Evolutionary conservation across 306 rosid species (phyloP).

Genomic region (Cucumis cinereus): DNA sequence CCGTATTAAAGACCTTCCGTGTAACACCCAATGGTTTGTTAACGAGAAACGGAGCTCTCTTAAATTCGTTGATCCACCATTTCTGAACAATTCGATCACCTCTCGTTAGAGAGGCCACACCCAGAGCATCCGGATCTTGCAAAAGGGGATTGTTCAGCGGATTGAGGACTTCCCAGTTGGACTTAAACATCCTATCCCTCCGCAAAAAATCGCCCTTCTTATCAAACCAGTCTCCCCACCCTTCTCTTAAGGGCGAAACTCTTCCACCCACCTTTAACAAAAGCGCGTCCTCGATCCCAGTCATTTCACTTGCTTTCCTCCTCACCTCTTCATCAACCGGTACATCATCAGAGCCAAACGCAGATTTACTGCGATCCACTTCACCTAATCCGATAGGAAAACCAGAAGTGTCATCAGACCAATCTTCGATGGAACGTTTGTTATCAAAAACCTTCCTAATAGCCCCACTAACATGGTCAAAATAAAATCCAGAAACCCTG

Average conservation of each 20-base stretch:
- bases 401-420: conserved; percentile 31
- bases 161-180: conserved; percentile 47
- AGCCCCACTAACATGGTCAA: conserved; percentile 52
- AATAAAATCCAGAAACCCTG: conserved; percentile 39
- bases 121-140: conserved; percentile 63
- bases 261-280: conserved; percentile 41
- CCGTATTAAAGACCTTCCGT: conserved; percentile 3
- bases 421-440: conserved; percentile 33
- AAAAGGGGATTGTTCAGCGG: conserved; percentile 57
- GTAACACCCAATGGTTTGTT: conserved; percentile 22
- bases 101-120: conserved; percentile 35
- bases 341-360: conserved; percentile 70
- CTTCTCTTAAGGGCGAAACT: conserved; percentile 49
- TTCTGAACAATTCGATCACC: conserved; percentile 49
- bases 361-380: conserved; percentile 38
- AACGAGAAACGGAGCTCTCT: conserved; percentile 33
- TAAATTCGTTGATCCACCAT: conserved; percentile 50
- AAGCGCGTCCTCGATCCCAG: conserved; percentile 50
- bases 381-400: conserved; percentile 20
- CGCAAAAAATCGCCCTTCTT: conserved; percentile 52
- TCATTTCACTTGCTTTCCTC: conserved; percentile 20
- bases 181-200: conserved; percentile 68
- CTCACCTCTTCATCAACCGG: conserved; percentile 46
- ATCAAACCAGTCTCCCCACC: conserved; percentile 93
- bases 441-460: conserved; percentile 39